Conservation (phyloP, 345 rosid species). For the Linum lewisii region DNA sequence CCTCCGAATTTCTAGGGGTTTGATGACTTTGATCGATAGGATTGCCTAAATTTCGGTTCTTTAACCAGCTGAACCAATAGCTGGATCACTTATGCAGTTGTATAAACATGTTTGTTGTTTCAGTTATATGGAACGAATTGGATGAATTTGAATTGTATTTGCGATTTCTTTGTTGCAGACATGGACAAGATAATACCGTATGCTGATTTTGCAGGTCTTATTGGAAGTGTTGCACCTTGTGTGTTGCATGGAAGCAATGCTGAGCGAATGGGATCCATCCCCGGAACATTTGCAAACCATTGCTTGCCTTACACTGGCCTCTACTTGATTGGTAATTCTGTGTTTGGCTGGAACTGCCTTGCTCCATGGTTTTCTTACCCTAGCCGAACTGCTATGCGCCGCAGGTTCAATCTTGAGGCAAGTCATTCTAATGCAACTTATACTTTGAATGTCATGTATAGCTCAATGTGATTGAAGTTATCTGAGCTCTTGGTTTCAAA, state of each 20-base stretch:
- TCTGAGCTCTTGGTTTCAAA: no score
- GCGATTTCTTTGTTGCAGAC: not conserved
- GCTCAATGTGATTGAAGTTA: no score
- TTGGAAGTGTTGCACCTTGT: slow-evolving; percentile 85
- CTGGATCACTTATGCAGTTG: no score
- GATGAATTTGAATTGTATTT: no score
- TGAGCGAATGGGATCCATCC: slow-evolving; percentile 71
- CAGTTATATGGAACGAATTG: no score
- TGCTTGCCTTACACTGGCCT: slow-evolving; percentile 68
- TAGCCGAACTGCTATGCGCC: slow-evolving; percentile 65
- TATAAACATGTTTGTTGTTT: no score
- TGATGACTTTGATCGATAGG: not conserved
- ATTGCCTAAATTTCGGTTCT: not conserved
- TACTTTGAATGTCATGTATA: no score
- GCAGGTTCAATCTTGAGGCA: slow-evolving; percentile 88
- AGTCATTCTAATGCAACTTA: slow-evolving; percentile 8
- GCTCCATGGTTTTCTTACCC: slow-evolving; percentile 86
- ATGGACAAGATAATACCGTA: not conserved
- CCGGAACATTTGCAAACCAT: slow-evolving; percentile 73
- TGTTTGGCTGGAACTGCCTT: slow-evolving; percentile 66
- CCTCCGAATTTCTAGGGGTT: no score
- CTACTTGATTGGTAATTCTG: slow-evolving; percentile 52
- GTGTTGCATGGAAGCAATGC: slow-evolving; percentile 81
- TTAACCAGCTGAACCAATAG: not conserved
- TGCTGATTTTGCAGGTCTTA: slow-evolving; percentile 41